These are phyloP conservation scores for Fusarium temperatum DNA, from an alignment of 2,329 filamentous ascomycete species.

Conservation along the genomic window DNA sequence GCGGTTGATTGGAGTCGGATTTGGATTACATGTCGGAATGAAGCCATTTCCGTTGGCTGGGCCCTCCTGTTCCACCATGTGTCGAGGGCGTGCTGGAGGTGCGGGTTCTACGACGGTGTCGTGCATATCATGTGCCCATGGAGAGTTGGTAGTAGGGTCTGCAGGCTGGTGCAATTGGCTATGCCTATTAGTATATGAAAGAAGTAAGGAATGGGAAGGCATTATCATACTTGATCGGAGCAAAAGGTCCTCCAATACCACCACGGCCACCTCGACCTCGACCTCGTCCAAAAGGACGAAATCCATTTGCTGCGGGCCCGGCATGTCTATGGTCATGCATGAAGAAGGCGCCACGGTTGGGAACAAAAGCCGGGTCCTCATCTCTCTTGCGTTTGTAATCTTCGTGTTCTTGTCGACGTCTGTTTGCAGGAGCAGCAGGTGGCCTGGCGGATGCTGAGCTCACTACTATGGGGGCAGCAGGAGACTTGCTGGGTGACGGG, in stretches of 20 bases:
- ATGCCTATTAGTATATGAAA: constrained; percentile 39
- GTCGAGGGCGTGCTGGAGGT: constrained; percentile 53
- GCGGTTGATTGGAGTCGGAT: constrained; percentile 73
- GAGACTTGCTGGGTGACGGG: constrained; percentile 51
- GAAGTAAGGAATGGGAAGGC: neutral
- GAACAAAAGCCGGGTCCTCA: constrained; percentile 91
- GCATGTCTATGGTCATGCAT: constrained; percentile 92
- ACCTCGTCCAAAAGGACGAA: constrained; percentile 75
- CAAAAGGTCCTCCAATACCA: constrained; percentile 65
- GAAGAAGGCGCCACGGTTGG: constrained; percentile 94
- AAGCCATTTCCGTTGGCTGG: constrained; percentile 63
- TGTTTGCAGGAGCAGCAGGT: constrained; percentile 70
- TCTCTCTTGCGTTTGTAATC: constrained; percentile 90
- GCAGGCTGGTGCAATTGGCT: constrained; percentile 56
- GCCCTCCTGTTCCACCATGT: constrained; percentile 57
- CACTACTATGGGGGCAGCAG: constrained; percentile 62
- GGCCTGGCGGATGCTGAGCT: constrained; percentile 61
- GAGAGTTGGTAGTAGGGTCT: constrained; percentile 74
- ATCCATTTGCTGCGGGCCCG: constrained; percentile 79
- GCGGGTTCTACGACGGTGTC: constrained; percentile 67
- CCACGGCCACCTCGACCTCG: constrained; percentile 70
- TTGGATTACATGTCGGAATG: constrained; percentile 66
- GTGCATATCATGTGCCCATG: constrained; percentile 96
- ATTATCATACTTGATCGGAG: constrained; percentile 69
- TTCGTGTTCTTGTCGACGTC: constrained; percentile 85